phyloP scores from a whole-genome alignment of 306 rosid genomes.

The Lathyrus aphaca region DNA sequence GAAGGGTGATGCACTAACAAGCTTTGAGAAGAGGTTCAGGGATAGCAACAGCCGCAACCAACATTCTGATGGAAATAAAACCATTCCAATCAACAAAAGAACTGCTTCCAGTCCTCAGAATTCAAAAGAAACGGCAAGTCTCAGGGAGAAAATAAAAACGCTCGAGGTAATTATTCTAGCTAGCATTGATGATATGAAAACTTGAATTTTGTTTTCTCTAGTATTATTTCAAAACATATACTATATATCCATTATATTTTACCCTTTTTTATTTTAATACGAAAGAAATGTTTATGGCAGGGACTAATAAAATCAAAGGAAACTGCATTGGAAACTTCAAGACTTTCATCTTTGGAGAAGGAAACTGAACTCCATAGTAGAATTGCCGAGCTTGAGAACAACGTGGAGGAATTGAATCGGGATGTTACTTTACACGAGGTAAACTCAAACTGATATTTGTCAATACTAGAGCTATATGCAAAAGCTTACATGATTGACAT shows the following conservation, averaged over 20 bases:
- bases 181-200: slow-evolving; percentile 7
- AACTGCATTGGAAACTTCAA: slow-evolving; percentile 64
- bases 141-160: slow-evolving; percentile 69
- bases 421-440: slow-evolving; percentile 63
- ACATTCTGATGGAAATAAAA: slow-evolving; percentile 52
- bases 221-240: not conserved
- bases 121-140: slow-evolving; percentile 64
- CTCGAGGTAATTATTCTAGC: slow-evolving; percentile 73
- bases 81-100: slow-evolving; percentile 50
- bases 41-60: slow-evolving; percentile 51
- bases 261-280: slow-evolving; percentile 13
- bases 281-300: slow-evolving; percentile 47
- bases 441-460: slow-evolving; percentile 6
- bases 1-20: slow-evolving; percentile 61
- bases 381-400: slow-evolving; percentile 71
- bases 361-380: slow-evolving; percentile 74
- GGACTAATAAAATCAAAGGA: slow-evolving; percentile 68
- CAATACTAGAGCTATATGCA: not conserved
- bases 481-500: slow-evolving; percentile 9
- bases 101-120: slow-evolving; percentile 48
- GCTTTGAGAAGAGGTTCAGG: slow-evolving; percentile 64
- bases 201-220: slow-evolving; percentile 6
- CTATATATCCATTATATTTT: not conserved
- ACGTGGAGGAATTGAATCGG: slow-evolving; percentile 61
- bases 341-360: slow-evolving; percentile 60